Conservation (phyloP, 805 yeast species). For the Hanseniaspora mollemarum region DNA sequence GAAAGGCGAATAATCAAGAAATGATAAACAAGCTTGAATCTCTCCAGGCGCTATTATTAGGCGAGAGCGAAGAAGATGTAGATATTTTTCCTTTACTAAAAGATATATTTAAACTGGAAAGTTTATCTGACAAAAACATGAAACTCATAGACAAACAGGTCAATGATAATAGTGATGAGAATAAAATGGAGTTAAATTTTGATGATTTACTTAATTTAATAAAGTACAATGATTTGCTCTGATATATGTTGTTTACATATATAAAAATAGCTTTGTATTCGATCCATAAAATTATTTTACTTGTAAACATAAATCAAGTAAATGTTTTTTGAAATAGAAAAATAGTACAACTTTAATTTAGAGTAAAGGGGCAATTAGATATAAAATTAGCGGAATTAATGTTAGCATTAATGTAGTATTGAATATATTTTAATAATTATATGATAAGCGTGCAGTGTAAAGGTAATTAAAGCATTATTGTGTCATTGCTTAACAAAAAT, state of each 20-base stretch:
- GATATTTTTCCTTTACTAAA: neutral
- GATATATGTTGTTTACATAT: too few relatives aligned
- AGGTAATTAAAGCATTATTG: too few relatives aligned
- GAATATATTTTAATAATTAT: too few relatives aligned
- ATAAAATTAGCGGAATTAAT: too few relatives aligned
- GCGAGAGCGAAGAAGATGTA: neutral
- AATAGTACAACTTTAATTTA: too few relatives aligned
- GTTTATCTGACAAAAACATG: neutral
- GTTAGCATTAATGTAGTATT: too few relatives aligned
- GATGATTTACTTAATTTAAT: neutral
- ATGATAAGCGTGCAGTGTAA: too few relatives aligned
- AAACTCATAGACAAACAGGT: conserved; percentile 2
- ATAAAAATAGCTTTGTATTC: neutral
- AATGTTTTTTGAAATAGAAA: too few relatives aligned
- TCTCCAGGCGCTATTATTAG: neutral
- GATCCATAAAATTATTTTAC: too few relatives aligned
- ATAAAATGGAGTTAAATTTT: neutral
- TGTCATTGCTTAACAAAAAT: too few relatives aligned
- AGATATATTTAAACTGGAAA: conserved; percentile 7
- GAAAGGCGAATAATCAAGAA: neutral
- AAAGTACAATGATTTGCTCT: neutral
- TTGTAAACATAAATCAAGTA: too few relatives aligned
- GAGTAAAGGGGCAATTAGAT: too few relatives aligned
- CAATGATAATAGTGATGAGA: neutral
- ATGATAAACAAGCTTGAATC: neutral